A percentile compares a stretch with the other conserved stretches of the same genome.
Conservation (phyloP, 2,329 filamentous ascomycete species). For the Ascochyta lentis region DNA sequence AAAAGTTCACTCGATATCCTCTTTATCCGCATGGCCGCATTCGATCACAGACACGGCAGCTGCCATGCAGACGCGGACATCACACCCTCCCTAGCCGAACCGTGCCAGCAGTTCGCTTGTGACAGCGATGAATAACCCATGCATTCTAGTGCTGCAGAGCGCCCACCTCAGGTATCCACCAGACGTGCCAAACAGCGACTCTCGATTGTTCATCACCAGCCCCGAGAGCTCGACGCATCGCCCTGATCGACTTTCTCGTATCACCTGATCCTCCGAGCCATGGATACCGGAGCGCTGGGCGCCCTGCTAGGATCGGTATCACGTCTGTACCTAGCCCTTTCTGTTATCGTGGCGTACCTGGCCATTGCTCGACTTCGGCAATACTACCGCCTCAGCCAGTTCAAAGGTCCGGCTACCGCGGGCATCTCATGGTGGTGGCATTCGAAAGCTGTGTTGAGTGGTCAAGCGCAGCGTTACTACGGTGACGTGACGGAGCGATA, state of each 20-base stretch:
- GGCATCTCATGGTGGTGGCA: slow-evolving; percentile 44
- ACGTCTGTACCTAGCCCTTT: slow-evolving; percentile 22
- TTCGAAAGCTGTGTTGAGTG: slow-evolving; percentile 38
- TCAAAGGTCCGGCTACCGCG: slow-evolving; percentile 39
- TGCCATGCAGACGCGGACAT: slow-evolving; percentile 4
- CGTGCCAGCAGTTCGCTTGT: slow-evolving; percentile 7
- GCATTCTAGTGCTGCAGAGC: slow-evolving; percentile 3
- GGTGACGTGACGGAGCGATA: slow-evolving; percentile 41
- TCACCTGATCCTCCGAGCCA: slow-evolving; percentile 11
- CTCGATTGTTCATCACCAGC: slow-evolving; percentile 2
- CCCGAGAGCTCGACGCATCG: not conserved
- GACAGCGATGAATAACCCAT: slow-evolving; percentile 4
- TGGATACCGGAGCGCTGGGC: slow-evolving; percentile 12
- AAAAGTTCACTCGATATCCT: not conserved
- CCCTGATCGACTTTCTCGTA: not conserved
- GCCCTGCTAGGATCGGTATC: slow-evolving; percentile 18
- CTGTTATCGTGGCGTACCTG: slow-evolving; percentile 23
- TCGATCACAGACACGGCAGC: not conserved
- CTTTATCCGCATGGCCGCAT: not conserved
- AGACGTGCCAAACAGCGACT: not conserved
- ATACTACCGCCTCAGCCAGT: slow-evolving; percentile 40
- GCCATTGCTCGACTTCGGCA: slow-evolving; percentile 28
- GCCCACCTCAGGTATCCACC: not conserved
- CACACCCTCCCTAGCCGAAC: slow-evolving; percentile 1
- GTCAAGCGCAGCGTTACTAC: slow-evolving; percentile 34